A percentile compares a stretch with the other conserved stretches of the same genome.
Evolutionary conservation across 768 basidiomycete genomes (phyloP).

Genomic region (Mycena albidolilacea): DNA sequence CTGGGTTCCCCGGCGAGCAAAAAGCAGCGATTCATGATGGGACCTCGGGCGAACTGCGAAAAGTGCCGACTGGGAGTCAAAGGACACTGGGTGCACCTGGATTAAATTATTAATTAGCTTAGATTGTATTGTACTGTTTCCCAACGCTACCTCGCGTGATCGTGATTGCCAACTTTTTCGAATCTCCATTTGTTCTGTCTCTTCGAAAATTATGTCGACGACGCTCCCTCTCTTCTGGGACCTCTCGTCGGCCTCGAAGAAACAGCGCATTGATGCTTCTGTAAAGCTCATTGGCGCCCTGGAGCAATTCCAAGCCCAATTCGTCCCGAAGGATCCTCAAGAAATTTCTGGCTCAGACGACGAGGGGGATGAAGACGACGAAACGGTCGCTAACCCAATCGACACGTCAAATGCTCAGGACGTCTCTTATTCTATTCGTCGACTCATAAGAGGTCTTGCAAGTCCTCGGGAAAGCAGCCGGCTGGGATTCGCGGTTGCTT

Average conservation of each 20-base stretch:
- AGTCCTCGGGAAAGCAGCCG: conserved; percentile 95
- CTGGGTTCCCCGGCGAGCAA: conserved; percentile 31
- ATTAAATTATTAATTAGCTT: conserved; percentile 46
- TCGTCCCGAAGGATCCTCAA: conserved; percentile 59
- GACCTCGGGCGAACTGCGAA: conserved; percentile 50
- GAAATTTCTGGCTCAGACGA: conserved; percentile 55
- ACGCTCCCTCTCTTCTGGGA: conserved; percentile 96
- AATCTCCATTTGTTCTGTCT: not conserved
- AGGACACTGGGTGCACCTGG: conserved; percentile 82
- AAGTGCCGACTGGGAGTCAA: conserved; percentile 59
- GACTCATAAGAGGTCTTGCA: conserved; percentile 90
- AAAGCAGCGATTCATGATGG: conserved; percentile 51
- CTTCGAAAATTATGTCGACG: conserved; percentile 71
- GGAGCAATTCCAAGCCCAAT: conserved; percentile 87
- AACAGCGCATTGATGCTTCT: conserved; percentile 87
- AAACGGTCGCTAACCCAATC: conserved; percentile 61
- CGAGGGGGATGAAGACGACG: conserved; percentile 63
- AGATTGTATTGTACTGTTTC: conserved; percentile 17
- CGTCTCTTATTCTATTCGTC: conserved; percentile 91
- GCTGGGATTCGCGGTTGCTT: conserved; percentile 94
- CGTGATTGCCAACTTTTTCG: not conserved
- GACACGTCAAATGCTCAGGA: conserved; percentile 88
- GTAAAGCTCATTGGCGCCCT: conserved; percentile 86
- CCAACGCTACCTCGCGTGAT: conserved; percentile 5
- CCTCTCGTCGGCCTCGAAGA: conserved; percentile 85